phyloP scores from a whole-genome alignment of 805 yeast genomes.

The Lipomyces lipofer region DNA sequence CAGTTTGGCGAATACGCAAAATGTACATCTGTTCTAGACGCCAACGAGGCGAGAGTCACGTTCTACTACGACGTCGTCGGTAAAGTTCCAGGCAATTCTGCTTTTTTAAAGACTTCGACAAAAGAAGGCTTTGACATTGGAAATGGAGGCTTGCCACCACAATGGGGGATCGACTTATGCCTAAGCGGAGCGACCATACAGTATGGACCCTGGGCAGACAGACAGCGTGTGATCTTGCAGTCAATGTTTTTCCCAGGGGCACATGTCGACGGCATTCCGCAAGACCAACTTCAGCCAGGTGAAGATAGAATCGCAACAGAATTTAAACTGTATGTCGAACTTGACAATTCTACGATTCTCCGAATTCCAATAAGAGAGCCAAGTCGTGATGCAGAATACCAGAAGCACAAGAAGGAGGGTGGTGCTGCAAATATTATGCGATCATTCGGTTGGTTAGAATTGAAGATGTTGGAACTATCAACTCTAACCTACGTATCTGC shows the following conservation, averaged over 20 bases:
- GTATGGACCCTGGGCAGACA: constrained; percentile 96
- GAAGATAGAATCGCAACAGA: constrained; percentile 55
- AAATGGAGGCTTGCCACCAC: constrained; percentile 58
- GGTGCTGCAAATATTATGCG: constrained; percentile 46
- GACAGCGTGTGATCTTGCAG: constrained; percentile 70
- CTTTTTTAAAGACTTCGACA: constrained; percentile 35
- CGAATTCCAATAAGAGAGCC: constrained; percentile 82
- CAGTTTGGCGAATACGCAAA: constrained; percentile 74
- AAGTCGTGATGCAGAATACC: constrained; percentile 65
- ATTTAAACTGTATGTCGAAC: constrained; percentile 55
- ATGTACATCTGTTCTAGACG: constrained; percentile 65
- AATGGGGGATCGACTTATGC: constrained; percentile 59
- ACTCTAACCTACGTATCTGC: constrained; percentile 50
- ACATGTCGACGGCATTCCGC: constrained; percentile 56
- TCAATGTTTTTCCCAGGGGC: constrained; percentile 65
- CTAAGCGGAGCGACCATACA: constrained; percentile 64
- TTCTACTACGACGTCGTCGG: constrained; percentile 80
- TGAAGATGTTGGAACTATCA: constrained; percentile 59
- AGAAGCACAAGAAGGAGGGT: constrained; percentile 37
- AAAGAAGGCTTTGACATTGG: constrained; percentile 48
- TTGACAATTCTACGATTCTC: constrained; percentile 65
- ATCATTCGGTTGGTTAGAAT: constrained; percentile 91
- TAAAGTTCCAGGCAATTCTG: constrained; percentile 45
- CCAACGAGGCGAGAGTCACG: constrained; percentile 53
- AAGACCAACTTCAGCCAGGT: constrained; percentile 50